Evolutionary conservation across 176 grass and related monocot species (phyloP), one percentile per base, ranked within the genome.

Genomic region (Oryza coarctata): DNA sequence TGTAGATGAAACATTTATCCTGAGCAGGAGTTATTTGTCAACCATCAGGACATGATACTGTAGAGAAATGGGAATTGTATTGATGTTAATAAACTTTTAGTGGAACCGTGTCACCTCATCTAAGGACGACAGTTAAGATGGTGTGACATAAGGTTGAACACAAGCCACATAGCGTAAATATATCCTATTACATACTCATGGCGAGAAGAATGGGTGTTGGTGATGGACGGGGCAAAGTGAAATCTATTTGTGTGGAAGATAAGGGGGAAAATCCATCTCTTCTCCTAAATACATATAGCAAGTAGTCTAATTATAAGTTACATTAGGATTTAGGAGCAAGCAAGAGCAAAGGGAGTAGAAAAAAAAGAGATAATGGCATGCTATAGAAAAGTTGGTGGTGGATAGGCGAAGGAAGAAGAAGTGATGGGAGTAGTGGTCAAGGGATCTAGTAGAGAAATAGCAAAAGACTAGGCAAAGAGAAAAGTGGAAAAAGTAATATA

Each of bases 1-100:
- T 66, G 70, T 91, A 86, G 68, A 61, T 82, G 90, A 91, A 94
- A 73, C 95, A 98, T 79, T 89, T 94, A 14, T 75, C 73, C 31
- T 74, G 86, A 52, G 26, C 75, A 83, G 90, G 90, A 71, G 50
- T 65, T 80, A 29, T 33, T 83, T 87, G 82, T 92, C 92, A 98
- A 75, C 86, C 88, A 39, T 74, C 50, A 57, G 89, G 86, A 76
- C 92, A 98, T 68, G 63, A 82, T 31, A 66, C 95, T 98, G 86
- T 71, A 83, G 17, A 43, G 47, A 85, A 80, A 22, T 4, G 27
- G 60, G 6, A 49, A 11, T 41, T 67, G 7, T 1, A 0, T 10
- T 71, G 20, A 76, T 44, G 70, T 80, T 74, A 84, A 68, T 3
- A 69, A 65, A 25, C 12, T 86, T 74, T 49, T 2, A 52, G 30